Base-by-base conservation (phyloP, 2,329 filamentous ascomycete species). In the Myotisia sp. region DNA sequence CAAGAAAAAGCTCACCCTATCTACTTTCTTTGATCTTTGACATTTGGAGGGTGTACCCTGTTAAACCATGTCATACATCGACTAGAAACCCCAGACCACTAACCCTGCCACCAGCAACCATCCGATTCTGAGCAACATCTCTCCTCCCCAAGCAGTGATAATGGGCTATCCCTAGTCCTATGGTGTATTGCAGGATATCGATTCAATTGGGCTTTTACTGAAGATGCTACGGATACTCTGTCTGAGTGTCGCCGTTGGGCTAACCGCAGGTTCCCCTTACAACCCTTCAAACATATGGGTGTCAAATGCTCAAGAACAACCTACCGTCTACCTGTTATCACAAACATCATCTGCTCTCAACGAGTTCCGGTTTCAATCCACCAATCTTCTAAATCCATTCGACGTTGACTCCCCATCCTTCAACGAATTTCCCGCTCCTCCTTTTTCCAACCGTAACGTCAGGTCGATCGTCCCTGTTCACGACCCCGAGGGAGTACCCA, bases 381-480 rank as follows among this genome's bases (percentile, higher is more conserved):
- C 41, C 3, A 33, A 42, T 26, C 28, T 43, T 16, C 35, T 37
- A 7, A 29, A 29, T 7, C 10, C 37, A 10, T 43, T 45, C 18
- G 35, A 40, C 20, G 33, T 17, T 53, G 42, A 34, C 38, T 23
- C 38, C 22, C 63, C 61, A 18, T 62, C 81, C 8, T 32, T 37
- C 18, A 19, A 7, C 9, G 22, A 31, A 10, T 13, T 38, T 4
- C 30, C 42, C 8, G 18, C 16, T 17, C 81, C 74, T 1, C 90
- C 90, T 47, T 55, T 79, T 8, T 45, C 59, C 21, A 58, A 59
- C 26, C 51, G 57, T 20, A 53, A 61, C 19, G 56, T 57, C 3
- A 67, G 64, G 7, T 65, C 79, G 0, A 90, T 84, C 47, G 67
- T 75, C 5, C 74, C 84, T 0, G 64, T 76, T 0, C 64, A 85